Percentiles rank a stretch among this genome's conserved stretches.
phyloP scores from a whole-genome alignment of 106 monocot species.

The Acanthochlamys bracteata region DNA sequence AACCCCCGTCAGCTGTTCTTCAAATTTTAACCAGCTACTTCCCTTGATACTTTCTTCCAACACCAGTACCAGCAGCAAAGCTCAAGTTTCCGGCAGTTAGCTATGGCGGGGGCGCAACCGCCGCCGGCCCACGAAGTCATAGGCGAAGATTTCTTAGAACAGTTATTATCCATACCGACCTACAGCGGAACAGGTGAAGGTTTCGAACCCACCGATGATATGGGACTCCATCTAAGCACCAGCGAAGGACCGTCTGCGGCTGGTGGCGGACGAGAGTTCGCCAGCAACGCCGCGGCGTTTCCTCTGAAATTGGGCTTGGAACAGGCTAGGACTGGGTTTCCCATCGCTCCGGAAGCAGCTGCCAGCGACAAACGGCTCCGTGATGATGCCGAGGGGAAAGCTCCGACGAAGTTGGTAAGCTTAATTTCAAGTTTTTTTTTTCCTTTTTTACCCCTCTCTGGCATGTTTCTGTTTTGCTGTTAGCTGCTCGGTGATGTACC shows the following conservation, averaged over 20 bases:
- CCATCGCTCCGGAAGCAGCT: slow-evolving; percentile 12
- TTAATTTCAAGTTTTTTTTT: neutral
- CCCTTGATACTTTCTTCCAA: neutral
- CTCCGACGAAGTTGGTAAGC: slow-evolving; percentile 9
- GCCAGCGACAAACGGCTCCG: slow-evolving; percentile 40
- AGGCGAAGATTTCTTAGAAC: slow-evolving; percentile 91
- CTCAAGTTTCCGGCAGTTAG: neutral
- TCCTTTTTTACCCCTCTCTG: neutral
- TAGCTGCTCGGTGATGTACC: neutral
- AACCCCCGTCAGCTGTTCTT: neutral
- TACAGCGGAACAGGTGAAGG: slow-evolving; percentile 11
- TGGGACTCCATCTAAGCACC: slow-evolving; percentile 18
- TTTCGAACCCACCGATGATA: neutral
- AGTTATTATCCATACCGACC: slow-evolving; percentile 59
- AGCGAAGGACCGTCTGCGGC: slow-evolving; percentile 8
- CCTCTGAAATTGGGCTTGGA: slow-evolving; percentile 76
- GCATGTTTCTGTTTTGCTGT: neutral
- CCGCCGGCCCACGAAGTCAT: slow-evolving; percentile 45
- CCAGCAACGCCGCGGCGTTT: slow-evolving; percentile 16
- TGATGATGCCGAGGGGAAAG: slow-evolving; percentile 30
- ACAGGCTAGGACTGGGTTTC: slow-evolving; percentile 16
- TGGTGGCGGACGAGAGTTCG: slow-evolving; percentile 18
- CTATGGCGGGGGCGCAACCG: slow-evolving; percentile 54
- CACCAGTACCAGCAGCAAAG: neutral
- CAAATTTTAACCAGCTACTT: neutral